Evolutionary conservation across 371 early-diverging fungal genomes (phyloP).

Genomic region (Mucor piriformis): DNA sequence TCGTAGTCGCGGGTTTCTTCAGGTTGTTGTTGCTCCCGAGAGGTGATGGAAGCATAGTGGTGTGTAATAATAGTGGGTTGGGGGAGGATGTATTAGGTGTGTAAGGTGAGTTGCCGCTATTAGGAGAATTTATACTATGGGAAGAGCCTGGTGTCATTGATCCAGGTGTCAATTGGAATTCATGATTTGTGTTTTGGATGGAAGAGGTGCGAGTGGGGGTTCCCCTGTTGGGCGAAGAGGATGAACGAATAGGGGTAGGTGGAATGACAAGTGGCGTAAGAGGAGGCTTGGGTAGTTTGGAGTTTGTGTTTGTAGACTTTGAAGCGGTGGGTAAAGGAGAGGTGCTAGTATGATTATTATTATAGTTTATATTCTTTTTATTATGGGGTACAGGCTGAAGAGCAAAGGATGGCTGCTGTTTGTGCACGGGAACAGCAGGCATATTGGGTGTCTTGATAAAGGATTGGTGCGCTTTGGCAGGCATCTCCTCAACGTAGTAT

Average conservation of each 20-base stretch:
- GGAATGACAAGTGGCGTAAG: slow-evolving; percentile 35
- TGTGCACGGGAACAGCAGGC: slow-evolving; percentile 12
- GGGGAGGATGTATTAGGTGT: slow-evolving; percentile 25
- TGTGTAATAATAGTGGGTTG: slow-evolving; percentile 3
- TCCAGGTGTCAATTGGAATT: not conserved
- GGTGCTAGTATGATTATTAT: not conserved
- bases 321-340: not conserved
- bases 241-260: slow-evolving; percentile 23
- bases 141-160: slow-evolving; percentile 22
- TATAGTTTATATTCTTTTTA: slow-evolving; percentile 13
- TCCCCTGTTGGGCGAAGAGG: slow-evolving; percentile 15
- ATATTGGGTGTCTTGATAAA: slow-evolving; percentile 3
- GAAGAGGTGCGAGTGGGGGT: slow-evolving; percentile 28
- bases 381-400: slow-evolving; percentile 27
- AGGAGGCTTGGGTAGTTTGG: slow-evolving; percentile 21
- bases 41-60: slow-evolving; percentile 9
- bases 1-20: not conserved
- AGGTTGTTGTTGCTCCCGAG: not conserved
- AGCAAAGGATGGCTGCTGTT: slow-evolving; percentile 1
- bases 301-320: not conserved
- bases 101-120: slow-evolving; percentile 15
- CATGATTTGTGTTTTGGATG: slow-evolving; percentile 1
- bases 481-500: not conserved
- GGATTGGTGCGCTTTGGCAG: slow-evolving; percentile 16
- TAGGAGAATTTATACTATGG: slow-evolving; percentile 14